Percentiles rank a stretch among this genome's conserved stretches.
phyloP scores from a whole-genome alignment of 2,329 filamentous ascomycete genomes.

The Keithomyces neogunnii region DNA sequence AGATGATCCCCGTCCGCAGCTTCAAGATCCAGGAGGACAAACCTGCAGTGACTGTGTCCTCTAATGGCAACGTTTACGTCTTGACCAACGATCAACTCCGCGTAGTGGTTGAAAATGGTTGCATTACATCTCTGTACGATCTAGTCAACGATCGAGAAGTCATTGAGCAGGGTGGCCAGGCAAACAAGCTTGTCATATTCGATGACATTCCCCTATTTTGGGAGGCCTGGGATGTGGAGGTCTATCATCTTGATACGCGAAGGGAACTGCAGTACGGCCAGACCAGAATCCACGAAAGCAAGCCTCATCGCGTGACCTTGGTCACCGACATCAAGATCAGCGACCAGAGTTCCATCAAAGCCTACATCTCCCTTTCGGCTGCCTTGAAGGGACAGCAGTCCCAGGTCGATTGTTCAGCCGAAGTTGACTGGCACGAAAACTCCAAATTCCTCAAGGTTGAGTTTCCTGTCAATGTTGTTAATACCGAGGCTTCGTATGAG shows the following conservation, averaged over 20 bases:
- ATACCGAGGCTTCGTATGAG: slow-evolving; percentile 90
- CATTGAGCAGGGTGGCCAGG: slow-evolving; percentile 64
- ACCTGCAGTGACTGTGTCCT: slow-evolving; percentile 42
- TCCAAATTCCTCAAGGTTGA: slow-evolving; percentile 99
- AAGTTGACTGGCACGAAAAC: slow-evolving; percentile 94
- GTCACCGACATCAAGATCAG: slow-evolving; percentile 82
- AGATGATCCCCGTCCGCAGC: slow-evolving; percentile 39
- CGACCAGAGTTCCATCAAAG: slow-evolving; percentile 76
- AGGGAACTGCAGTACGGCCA: slow-evolving; percentile 62
- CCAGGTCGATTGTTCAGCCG: slow-evolving; percentile 68
- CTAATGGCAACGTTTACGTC: slow-evolving; percentile 56
- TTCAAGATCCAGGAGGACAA: slow-evolving; percentile 37
- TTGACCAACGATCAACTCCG: slow-evolving; percentile 71
- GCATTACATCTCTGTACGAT: slow-evolving; percentile 80
- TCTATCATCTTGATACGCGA: slow-evolving; percentile 84
- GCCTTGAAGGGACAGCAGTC: slow-evolving; percentile 50
- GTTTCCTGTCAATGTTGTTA: slow-evolving; percentile 86
- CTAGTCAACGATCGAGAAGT: slow-evolving; percentile 65
- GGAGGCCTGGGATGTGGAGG: slow-evolving; percentile 98
- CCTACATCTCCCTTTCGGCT: slow-evolving; percentile 72
- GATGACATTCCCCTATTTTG: slow-evolving; percentile 97
- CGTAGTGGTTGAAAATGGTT: slow-evolving; percentile 64
- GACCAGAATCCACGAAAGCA: slow-evolving; percentile 63
- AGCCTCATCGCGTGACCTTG: slow-evolving; percentile 70
- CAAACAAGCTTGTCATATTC: slow-evolving; percentile 87